Percentiles rank a stretch among this genome's conserved stretches.
phyloP scores from a whole-genome alignment of 768 basidiomycete genomes.

The Rossbeevera mucosa region DNA sequence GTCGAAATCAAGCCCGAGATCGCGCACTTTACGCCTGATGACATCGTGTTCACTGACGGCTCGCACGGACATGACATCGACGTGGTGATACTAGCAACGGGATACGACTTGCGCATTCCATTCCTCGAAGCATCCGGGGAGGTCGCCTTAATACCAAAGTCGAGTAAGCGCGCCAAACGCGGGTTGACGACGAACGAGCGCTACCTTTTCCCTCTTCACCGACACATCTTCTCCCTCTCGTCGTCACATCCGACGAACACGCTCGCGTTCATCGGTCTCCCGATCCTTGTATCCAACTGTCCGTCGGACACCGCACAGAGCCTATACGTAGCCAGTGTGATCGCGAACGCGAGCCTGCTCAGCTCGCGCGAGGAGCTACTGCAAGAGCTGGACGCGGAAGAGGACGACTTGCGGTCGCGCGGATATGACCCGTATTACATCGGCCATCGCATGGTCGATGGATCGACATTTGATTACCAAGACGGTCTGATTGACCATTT shows the following conservation, averaged over 20 bases:
- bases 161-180: conserved; percentile 7
- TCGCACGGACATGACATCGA: conserved; percentile 38
- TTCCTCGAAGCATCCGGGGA: conserved; percentile 37
- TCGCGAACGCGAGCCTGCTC: conserved; percentile 40
- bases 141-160: conserved; percentile 15
- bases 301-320: conserved; percentile 50
- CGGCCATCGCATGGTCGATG: conserved; percentile 43
- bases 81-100: conserved; percentile 48
- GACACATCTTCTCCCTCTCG: conserved; percentile 51
- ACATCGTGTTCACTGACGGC: conserved; percentile 47
- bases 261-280: conserved; percentile 53
- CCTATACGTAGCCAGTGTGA: conserved; percentile 41
- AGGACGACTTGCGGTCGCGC: conserved; percentile 35
- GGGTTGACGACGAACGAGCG: conserved; percentile 44
- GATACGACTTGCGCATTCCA: conserved; percentile 50
- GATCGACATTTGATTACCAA: conserved; percentile 37
- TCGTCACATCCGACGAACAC: conserved; percentile 44
- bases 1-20: conserved; percentile 41
- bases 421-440: conserved; percentile 47
- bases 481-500: conserved; percentile 26
- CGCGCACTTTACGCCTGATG: conserved; percentile 42
- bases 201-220: conserved; percentile 53
- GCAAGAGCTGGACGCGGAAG: conserved; percentile 36
- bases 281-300: conserved; percentile 43
- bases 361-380: conserved; percentile 38